These are phyloP conservation scores for Schizothecium vesticola DNA, from an alignment of 495 filamentous ascomycete species.

Conservation along the genomic window DNA sequence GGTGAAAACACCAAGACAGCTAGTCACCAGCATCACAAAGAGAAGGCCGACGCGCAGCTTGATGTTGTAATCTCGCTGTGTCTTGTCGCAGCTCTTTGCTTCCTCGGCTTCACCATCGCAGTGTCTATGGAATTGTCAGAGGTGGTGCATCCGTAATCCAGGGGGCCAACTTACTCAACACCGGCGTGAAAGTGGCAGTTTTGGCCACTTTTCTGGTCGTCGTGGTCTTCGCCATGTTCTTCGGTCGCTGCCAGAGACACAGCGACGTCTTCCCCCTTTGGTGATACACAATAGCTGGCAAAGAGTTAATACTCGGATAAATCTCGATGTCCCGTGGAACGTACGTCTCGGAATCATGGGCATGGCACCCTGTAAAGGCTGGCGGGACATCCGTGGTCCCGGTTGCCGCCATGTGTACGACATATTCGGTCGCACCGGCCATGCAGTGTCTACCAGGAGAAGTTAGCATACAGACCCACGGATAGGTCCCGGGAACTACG, in stretches of 20 bases:
- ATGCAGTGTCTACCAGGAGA: slow-evolving; percentile 11
- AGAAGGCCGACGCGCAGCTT: slow-evolving; percentile 54
- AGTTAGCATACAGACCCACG: slow-evolving; percentile 3
- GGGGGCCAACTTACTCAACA: slow-evolving; percentile 45
- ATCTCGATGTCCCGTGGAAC: not conserved
- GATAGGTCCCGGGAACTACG: not conserved
- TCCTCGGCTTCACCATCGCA: slow-evolving; percentile 33
- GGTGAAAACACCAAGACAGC: slow-evolving; percentile 31
- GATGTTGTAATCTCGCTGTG: slow-evolving; percentile 53
- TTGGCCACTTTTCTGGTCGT: slow-evolving; percentile 13
- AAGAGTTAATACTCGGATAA: not conserved
- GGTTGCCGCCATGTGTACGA: slow-evolving; percentile 10
- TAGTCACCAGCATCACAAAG: slow-evolving; percentile 44
- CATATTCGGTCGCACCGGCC: slow-evolving; percentile 12
- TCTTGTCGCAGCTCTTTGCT: slow-evolving; percentile 35
- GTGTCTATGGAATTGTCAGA: slow-evolving; percentile 29
- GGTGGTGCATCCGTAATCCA: not conserved
- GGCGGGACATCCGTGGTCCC: slow-evolving; percentile 14
- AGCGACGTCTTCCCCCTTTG: slow-evolving; percentile 33
- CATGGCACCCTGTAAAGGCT: slow-evolving; percentile 9
- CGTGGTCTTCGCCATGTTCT: slow-evolving; percentile 9
- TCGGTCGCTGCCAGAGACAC: slow-evolving; percentile 10
- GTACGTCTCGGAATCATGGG: slow-evolving; percentile 8
- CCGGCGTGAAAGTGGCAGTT: slow-evolving; percentile 65
- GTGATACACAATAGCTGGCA: slow-evolving; percentile 36